Base-by-base conservation (phyloP, 2,329 filamentous ascomycete species). In the Myriangium duriaei region DNA sequence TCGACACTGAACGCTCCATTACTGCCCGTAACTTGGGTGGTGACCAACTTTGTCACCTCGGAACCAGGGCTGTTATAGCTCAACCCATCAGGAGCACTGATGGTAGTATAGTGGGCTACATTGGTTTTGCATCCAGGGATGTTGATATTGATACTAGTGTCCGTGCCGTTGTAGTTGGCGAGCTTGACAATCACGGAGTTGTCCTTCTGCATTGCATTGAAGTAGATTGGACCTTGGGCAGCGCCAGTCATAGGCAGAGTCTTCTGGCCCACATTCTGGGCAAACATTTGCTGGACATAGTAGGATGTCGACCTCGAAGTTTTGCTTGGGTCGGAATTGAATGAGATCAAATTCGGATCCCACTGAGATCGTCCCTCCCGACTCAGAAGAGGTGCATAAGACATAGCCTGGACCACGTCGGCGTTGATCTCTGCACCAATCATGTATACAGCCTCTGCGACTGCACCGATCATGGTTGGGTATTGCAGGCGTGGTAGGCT, bases 371-470 rank as follows among this genome's bases (percentile, higher is more conserved):
- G 17, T 14, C 31, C 18, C 5, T 30, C 58, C 16, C 17, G 21
- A 13, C 32, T 26, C 16, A 21, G 28, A n/a, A 37, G 13, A 14
- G 32, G 16, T 17, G 46, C 61, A 41, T 71, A 72, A 37, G 65
- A 61, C 2, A 67, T 64, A 3, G 67, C 69, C 1, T 65, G 63
- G 28, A 76, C 63, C 11, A 66, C 61, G 47, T 76, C 71, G 2
- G 64, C 62, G 53, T 79, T 79, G 36, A 75, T 65, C 61, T 81
- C 76, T 4, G 42, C 39, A 11, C 74, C 71, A 44, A 79, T 64
- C 12, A 79, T 59, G 39, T 69, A 74, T 5, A 80, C 64, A n/a
- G 72, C 74, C 50, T 81, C 76, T 10, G 68, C 68, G 4, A 80
- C 71, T 7, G 68, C 63, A 14, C 72, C 74, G 34, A 70, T 68